phyloP scores from a whole-genome alignment of 805 yeast genomes.

The Torulaspora gathmanii region DNA sequence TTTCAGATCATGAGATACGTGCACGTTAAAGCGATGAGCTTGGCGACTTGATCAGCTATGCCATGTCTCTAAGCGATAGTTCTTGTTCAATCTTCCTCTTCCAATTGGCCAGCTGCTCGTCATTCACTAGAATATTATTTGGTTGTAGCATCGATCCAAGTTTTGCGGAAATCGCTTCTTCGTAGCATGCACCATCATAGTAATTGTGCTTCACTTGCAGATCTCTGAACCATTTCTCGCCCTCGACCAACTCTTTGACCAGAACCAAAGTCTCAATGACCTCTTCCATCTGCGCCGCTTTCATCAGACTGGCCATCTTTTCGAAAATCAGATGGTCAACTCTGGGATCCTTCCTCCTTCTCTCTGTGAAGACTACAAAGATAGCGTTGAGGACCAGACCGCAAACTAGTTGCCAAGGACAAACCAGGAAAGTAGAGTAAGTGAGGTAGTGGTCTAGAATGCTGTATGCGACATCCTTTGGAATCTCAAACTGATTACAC shows the following conservation, averaged over 20 bases:
- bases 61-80: conserved; percentile 23
- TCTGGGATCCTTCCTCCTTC: conserved; percentile 45
- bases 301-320: conserved; percentile 51
- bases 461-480: conserved; percentile 46
- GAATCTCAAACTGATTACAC: conserved; percentile 62
- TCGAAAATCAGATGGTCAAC: conserved; percentile 45
- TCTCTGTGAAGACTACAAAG: conserved; percentile 47
- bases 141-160: conserved; percentile 38
- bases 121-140: conserved; percentile 30
- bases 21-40: background rate
- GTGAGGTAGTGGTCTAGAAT: conserved; percentile 48
- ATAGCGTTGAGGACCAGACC: conserved; percentile 61
- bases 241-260: conserved; percentile 49
- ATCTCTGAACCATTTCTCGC: conserved; percentile 59
- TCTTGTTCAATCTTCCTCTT: conserved; percentile 28
- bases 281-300: conserved; percentile 44
- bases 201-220: conserved; percentile 43
- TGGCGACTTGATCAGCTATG: background rate
- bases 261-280: conserved; percentile 50
- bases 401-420: conserved; percentile 66
- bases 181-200: conserved; percentile 31
- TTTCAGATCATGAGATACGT: conserved; percentile 10
- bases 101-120: conserved; percentile 37
- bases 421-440: conserved; percentile 50
- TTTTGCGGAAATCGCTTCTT: conserved; percentile 23